phyloP scores from a whole-genome alignment of 1,139 yeast genomes.

The Saccharomyces hybrid region DNA sequence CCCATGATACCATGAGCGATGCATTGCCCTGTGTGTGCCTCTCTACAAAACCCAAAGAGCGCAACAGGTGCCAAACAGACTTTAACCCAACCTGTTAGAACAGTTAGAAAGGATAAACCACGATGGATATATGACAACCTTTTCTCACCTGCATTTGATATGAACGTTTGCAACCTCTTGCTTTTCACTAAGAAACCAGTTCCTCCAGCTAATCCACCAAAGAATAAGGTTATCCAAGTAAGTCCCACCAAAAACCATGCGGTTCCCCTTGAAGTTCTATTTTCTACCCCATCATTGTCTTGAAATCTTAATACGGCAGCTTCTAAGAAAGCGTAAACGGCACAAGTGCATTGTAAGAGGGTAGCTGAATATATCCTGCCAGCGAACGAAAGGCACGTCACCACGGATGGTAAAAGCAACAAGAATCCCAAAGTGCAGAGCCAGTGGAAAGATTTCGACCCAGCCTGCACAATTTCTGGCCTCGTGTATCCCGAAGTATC shows the following conservation, averaged over 20 bases:
- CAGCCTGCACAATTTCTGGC: constrained; percentile 38
- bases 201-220: constrained; percentile 45
- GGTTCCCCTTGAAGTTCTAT: constrained; percentile 58
- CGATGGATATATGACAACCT: constrained; percentile 38
- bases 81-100: constrained; percentile 57
- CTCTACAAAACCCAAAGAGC: constrained; percentile 74
- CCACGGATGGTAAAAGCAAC: constrained; percentile 48
- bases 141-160: constrained; percentile 31
- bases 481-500: constrained; percentile 26
- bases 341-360: constrained; percentile 41
- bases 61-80: constrained; percentile 78
- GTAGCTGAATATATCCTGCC: constrained; percentile 42
- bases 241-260: constrained; percentile 50
- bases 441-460: constrained; percentile 60
- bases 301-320: constrained; percentile 52
- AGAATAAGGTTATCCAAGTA: constrained; percentile 41
- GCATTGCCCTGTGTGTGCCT: constrained; percentile 80
- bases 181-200: constrained; percentile 34
- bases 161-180: constrained; percentile 23
- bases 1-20: constrained; percentile 98
- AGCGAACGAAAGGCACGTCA: constrained; percentile 50
- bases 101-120: constrained; percentile 39
- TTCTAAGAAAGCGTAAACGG: constrained; percentile 49
- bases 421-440: constrained; percentile 41
- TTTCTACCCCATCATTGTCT: constrained; percentile 57